A percentile compares a stretch with the other conserved stretches of the same genome.
Conservation (phyloP, 768 basidiomycete species). For the Trametes elegans region DNA sequence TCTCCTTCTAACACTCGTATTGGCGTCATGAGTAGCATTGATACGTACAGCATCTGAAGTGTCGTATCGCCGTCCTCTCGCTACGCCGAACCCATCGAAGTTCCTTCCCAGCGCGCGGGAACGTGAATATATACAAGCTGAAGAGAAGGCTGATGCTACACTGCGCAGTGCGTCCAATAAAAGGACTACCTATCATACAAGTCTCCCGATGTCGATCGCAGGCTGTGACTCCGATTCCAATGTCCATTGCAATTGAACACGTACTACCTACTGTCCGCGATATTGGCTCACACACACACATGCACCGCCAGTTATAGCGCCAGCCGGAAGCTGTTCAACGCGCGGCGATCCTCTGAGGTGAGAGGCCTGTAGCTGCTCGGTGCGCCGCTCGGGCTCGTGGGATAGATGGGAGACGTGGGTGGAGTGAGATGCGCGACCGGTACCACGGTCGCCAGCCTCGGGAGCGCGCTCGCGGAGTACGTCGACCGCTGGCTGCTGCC, state of each 20-base stretch:
- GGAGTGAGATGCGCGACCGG: constrained; percentile 23
- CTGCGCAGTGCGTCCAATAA: not conserved
- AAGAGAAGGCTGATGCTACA: constrained; percentile 1
- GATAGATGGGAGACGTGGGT: constrained; percentile 20
- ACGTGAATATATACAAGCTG: not conserved
- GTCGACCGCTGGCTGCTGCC: constrained; percentile 1
- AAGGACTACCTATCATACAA: constrained; percentile 6
- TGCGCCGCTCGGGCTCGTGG: constrained; percentile 16
- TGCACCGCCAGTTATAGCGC: constrained; percentile 24
- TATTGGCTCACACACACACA: not conserved
- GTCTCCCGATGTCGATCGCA: not conserved
- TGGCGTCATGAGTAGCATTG: not conserved
- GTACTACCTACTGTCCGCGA: not conserved
- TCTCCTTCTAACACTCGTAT: too few species aligned
- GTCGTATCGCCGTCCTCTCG: too few species aligned
- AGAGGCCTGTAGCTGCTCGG: constrained; percentile 30
- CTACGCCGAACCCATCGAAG: not conserved
- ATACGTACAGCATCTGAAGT: not conserved
- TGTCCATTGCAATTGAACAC: not conserved
- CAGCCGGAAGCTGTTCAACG: constrained; percentile 35
- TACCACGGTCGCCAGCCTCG: constrained; percentile 28
- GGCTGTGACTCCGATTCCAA: not conserved
- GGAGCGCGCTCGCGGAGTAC: constrained; percentile 18
- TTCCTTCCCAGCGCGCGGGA: not conserved
- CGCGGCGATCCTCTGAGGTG: constrained; percentile 35